phyloP scores from a whole-genome alignment of 768 basidiomycete genomes.

The Termitomyces sp. region DNA sequence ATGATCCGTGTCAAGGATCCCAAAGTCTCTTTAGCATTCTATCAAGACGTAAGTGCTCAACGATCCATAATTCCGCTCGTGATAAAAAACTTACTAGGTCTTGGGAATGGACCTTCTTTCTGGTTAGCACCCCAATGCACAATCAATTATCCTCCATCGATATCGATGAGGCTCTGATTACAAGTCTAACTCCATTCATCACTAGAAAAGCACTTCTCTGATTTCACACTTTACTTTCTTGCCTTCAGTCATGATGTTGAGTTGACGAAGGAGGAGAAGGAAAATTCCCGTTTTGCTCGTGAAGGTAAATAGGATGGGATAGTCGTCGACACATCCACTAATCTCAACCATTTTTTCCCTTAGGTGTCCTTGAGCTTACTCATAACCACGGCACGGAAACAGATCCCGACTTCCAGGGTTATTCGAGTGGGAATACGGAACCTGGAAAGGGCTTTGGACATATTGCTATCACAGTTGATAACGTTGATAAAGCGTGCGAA shows the following conservation, averaged over 20 bases:
- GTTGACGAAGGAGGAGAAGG: conserved; percentile 50
- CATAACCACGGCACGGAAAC: conserved; percentile 90
- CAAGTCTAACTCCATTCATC: neutral
- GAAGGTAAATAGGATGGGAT: conserved; percentile 48
- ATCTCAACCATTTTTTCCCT: neutral
- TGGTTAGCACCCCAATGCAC: conserved; percentile 27
- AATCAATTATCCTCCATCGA: neutral
- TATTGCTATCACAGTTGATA: conserved; percentile 80
- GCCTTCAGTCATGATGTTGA: conserved; percentile 66
- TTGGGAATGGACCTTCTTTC: conserved; percentile 78
- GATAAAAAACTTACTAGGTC: conserved; percentile 27
- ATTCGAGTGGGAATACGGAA: conserved; percentile 82
- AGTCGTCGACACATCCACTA: neutral
- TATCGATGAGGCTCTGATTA: conserved; percentile 4
- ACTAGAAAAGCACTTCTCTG: conserved; percentile 49
- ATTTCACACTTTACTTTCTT: conserved; percentile 84
- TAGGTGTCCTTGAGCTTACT: conserved; percentile 80
- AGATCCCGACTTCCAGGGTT: conserved; percentile 75
- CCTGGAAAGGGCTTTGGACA: conserved; percentile 83
- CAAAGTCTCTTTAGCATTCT: conserved; percentile 76
- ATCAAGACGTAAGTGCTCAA: conserved; percentile 52
- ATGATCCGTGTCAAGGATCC: conserved; percentile 91
- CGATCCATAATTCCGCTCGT: neutral
- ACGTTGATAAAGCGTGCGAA: conserved; percentile 79
- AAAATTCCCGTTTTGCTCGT: conserved; percentile 46